A percentile compares a stretch with the other conserved stretches of the same genome.
Conservation (phyloP, 2,329 filamentous ascomycete genomes). For the Plenodomus lindquistii region DNA sequence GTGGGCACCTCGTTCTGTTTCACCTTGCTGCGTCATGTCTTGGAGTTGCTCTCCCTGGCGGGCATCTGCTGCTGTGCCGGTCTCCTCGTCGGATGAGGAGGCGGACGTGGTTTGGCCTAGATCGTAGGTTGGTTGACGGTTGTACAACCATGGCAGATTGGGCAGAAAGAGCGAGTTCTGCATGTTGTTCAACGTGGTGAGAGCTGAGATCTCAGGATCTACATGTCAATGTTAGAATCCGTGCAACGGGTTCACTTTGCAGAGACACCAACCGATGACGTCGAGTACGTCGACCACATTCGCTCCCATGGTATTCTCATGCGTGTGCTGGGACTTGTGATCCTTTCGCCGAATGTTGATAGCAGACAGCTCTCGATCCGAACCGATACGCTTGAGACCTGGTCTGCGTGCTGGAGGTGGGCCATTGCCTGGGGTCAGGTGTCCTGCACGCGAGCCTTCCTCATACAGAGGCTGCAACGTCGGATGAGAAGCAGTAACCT, state of each 20-base stretch:
- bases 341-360: constrained; percentile 31
- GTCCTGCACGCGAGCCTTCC: constrained; percentile 15
- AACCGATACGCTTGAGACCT: constrained; percentile 19
- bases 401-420: constrained; percentile 16
- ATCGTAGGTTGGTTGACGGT: constrained; percentile 77
- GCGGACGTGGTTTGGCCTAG: constrained; percentile 57
- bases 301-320: constrained; percentile 57
- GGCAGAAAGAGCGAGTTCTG: constrained; percentile 89
- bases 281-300: constrained; percentile 70
- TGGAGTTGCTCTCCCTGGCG: constrained; percentile 16
- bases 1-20: constrained; percentile 18
- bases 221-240: constrained; percentile 35
- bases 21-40: constrained; percentile 21
- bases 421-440: constrained; percentile 11
- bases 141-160: constrained; percentile 72
- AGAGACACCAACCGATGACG: constrained; percentile 62
- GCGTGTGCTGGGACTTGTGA: constrained; percentile 4
- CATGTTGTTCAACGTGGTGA: constrained; percentile 87
- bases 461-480: constrained; percentile 41
- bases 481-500: constrained; percentile 28
- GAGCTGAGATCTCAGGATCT: constrained; percentile 82
- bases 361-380: constrained; percentile 27
- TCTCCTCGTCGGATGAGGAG: constrained; percentile 36
- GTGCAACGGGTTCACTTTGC: neutral
- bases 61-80: constrained; percentile 11